A percentile compares a stretch with the other conserved stretches of the same genome.
phyloP scores from a whole-genome alignment of 164 flowering plant genomes.

The Litsea cubeba region DNA sequence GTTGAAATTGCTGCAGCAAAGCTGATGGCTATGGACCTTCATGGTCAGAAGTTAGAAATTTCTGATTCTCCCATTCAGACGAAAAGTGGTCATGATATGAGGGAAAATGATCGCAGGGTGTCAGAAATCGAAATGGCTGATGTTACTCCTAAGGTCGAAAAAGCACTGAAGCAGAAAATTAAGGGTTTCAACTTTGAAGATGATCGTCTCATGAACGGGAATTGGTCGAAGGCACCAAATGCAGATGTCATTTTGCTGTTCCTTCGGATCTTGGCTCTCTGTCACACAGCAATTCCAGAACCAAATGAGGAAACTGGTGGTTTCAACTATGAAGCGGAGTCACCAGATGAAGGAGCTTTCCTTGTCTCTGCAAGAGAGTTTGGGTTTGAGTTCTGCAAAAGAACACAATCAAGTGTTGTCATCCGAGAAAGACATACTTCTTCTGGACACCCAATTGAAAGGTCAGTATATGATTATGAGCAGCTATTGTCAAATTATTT shows the following conservation, averaged over 20 bases:
- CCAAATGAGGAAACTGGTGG: constrained; percentile 62
- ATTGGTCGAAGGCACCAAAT: constrained; percentile 67
- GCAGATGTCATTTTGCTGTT: constrained; percentile 48
- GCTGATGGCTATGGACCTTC: constrained; percentile 56
- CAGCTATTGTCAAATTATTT: neutral
- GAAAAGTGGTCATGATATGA: constrained; percentile 6
- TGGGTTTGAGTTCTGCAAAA: constrained; percentile 81
- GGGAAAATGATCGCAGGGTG: constrained; percentile 15
- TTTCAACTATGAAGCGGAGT: constrained; percentile 80
- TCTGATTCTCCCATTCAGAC: constrained; percentile 12
- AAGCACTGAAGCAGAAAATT: constrained; percentile 26
- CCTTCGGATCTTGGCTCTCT: constrained; percentile 75
- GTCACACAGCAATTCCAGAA: constrained; percentile 93
- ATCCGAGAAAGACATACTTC: constrained; percentile 65
- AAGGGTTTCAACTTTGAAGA: constrained; percentile 92
- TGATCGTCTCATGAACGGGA: constrained; percentile 62
- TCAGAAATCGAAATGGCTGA: constrained; percentile 65
- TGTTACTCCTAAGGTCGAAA: constrained; percentile 38
- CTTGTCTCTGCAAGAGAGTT: constrained; percentile 93
- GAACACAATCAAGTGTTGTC: constrained; percentile 77
- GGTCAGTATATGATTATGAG: constrained; percentile 35
- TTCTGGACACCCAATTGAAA: constrained; percentile 53
- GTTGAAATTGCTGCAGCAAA: constrained; percentile 86
- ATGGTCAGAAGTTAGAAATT: constrained; percentile 6
- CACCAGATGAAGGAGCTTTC: constrained; percentile 96